These are phyloP conservation scores for Viola odorata DNA, from an alignment of 345 rosid genomes.

Conservation along the genomic window DNA sequence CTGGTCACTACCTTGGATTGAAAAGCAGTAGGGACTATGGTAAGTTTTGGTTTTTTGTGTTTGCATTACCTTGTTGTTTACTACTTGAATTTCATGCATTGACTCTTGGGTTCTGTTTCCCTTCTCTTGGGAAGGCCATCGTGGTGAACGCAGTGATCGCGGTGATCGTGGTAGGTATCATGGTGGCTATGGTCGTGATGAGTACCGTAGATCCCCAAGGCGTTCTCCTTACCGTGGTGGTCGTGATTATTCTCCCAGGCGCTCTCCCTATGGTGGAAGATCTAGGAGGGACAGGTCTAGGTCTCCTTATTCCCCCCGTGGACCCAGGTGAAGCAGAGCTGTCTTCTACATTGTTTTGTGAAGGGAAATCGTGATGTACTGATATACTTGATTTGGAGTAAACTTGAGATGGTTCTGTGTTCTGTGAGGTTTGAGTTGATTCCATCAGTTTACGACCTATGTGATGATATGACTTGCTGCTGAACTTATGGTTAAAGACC, in stretches of 20 bases:
- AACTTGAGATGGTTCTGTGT: background rate
- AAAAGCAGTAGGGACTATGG: conserved; percentile 76
- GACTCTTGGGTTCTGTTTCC: too few relatives aligned
- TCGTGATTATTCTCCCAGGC: conserved; percentile 65
- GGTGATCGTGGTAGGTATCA: conserved; percentile 61
- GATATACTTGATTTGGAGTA: background rate
- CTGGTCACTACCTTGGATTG: conserved; percentile 97
- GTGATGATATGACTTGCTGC: background rate
- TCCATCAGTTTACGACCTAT: background rate
- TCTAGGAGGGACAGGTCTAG: conserved; percentile 76
- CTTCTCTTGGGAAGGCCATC: conserved; percentile 22
- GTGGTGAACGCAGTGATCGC: conserved; percentile 19
- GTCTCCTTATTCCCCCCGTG: conserved; percentile 48
- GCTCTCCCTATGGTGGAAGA: conserved; percentile 64
- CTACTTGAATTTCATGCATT: too few relatives aligned
- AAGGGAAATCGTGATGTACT: background rate
- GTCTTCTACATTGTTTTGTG: background rate
- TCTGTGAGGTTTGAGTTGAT: background rate
- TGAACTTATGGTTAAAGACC: background rate
- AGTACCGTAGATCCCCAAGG: conserved; percentile 70
- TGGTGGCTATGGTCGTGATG: conserved; percentile 48
- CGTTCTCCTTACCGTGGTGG: conserved; percentile 63
- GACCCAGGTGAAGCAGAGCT: conserved; percentile 17
- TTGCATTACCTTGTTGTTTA: too few relatives aligned
- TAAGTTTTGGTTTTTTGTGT: conserved; percentile 20